Base-by-base conservation (phyloP, 768 basidiomycete genomes). In the Auricularia heimuer region DNA sequence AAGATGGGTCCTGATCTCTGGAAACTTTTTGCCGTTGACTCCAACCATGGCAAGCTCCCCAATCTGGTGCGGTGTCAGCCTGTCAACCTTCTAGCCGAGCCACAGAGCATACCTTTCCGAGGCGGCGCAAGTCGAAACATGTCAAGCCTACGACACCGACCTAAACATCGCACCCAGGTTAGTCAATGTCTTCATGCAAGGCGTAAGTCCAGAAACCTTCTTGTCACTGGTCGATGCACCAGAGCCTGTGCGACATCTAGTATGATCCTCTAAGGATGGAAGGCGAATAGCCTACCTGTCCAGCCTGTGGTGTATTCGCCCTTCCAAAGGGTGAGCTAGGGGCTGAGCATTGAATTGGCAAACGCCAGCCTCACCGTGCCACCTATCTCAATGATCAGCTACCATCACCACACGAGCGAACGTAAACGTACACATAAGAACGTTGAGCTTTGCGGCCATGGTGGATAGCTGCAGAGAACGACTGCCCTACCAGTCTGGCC, bases 201-300 rank as follows among this genome's bases (percentile, higher is more conserved):
- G 33, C 42, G n/a, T 33, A 45, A 54, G 54, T 61, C 39, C 47
- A 61, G 62, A 64, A 56, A 89, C 92, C 82, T 94, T 97, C 78
- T 96, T 96, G 78, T 96, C 94, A 4, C 93, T 95, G 72, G 87
- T 92, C 16, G 93, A 95, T 54, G 90, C 92, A n/a, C 94, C 94
- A 44, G 89, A 85, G 34, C 56, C 56, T 60, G 34, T 3, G 21
- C 24, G 56, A 33, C 56, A 33, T 24, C 18, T 24, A 35, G 24
- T 10, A 60, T 24, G 14, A 60, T 24, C 24, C 56, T 29, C 6
- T 6, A 29, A 29, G 24, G 24, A 34, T 24, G 29, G 34, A 51
- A 51, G 18, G 14, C 47, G 18, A 42, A 42, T 51, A 10, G 33
- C 56, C 0, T 8, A 12, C 85, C 86, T 10, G 91, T 93, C 90